Evolutionary conservation across 2,329 filamentous ascomycete species (phyloP), one percentile per base, ranked within the genome.

Genomic region (Penicillium olsonii): DNA sequence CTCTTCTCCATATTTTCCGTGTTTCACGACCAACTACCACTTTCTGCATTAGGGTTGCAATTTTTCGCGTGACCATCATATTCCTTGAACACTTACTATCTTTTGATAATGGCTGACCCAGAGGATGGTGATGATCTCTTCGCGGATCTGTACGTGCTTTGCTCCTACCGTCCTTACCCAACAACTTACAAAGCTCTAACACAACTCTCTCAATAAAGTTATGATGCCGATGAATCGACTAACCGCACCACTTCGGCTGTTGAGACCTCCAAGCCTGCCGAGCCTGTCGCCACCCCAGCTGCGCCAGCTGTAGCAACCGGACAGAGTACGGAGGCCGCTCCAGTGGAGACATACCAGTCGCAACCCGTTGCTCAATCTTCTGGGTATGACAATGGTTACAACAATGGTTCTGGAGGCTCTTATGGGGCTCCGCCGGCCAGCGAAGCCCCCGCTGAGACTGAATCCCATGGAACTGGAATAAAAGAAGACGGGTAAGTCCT

Each of bases 61-160:
- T 11, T 15, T 12, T 18, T 24, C 4, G 14, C 5, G 20, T 24
- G 27, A 39, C 35, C 22, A 10, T 2, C 10, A 31, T 31, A n/a
- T 2, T 42, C 17, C 15, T 22, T 17, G 40, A 31, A 35, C 27
- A 15, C 26, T 40, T 40, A n/a, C n/a, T n/a, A n/a, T 38, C 12
- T n/a, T 20, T 44, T 20, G 19, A 79, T 42, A 63, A 94, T 92
- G 89, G 84, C 88, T 40, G 90, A 94, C 65, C 78, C 82, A 45
- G 88, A 92, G 66, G 88, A 89, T 61, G 91, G 96, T 62, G 92
- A 96, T 67, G 91, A 96, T 80, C 88, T 96, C 74, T 96, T 96
- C 73, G 91, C 91, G 64, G 92, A 96, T 75, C 83, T 96, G 91
- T 96, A 78, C 75, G 90, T 45, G 29, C 43, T 37, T 42, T 42